phyloP scores from a whole-genome alignment of 306 rosid species.

The Ziziphus jujuba region DNA sequence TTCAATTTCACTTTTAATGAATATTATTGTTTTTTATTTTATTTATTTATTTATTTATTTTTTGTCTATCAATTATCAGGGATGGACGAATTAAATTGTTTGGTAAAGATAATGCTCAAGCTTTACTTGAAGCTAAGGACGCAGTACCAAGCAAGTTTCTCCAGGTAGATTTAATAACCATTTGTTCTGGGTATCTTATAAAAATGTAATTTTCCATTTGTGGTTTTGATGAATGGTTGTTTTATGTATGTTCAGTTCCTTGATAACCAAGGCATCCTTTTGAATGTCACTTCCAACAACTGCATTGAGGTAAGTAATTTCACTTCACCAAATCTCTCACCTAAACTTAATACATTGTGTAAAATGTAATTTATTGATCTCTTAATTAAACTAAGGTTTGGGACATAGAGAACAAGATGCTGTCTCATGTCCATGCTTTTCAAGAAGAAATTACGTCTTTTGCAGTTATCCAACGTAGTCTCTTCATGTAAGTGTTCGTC shows the following conservation, averaged over 20 bases:
- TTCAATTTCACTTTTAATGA: not conserved
- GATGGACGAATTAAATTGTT: constrained; percentile 82
- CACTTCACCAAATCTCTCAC: not conserved
- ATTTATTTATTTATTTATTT: not conserved
- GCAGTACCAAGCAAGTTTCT: constrained; percentile 70
- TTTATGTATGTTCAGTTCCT: constrained; percentile 51
- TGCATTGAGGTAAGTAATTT: constrained; percentile 65
- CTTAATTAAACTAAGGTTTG: constrained; percentile 59
- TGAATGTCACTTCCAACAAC: constrained; percentile 62
- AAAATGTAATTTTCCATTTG: not conserved
- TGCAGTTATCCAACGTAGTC: constrained; percentile 52
- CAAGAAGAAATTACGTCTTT: constrained; percentile 65
- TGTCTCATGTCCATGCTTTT: constrained; percentile 44
- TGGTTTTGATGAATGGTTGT: constrained; percentile 1
- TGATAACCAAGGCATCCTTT: constrained; percentile 66
- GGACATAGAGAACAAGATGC: constrained; percentile 64
- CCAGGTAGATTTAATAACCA: constrained; percentile 43
- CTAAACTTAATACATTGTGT: not conserved
- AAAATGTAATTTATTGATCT: not conserved
- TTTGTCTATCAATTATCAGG: constrained; percentile 31
- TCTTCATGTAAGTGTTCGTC: constrained; percentile 57
- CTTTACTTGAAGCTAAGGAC: constrained; percentile 62
- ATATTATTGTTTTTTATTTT: no score
- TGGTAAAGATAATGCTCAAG: constrained; percentile 74
- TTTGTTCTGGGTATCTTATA: not conserved